Percentiles rank a stretch among this genome's conserved stretches.
Conservation (phyloP, 2,329 filamentous ascomycete genomes). For the Phialemonium atrogriseum region DNA sequence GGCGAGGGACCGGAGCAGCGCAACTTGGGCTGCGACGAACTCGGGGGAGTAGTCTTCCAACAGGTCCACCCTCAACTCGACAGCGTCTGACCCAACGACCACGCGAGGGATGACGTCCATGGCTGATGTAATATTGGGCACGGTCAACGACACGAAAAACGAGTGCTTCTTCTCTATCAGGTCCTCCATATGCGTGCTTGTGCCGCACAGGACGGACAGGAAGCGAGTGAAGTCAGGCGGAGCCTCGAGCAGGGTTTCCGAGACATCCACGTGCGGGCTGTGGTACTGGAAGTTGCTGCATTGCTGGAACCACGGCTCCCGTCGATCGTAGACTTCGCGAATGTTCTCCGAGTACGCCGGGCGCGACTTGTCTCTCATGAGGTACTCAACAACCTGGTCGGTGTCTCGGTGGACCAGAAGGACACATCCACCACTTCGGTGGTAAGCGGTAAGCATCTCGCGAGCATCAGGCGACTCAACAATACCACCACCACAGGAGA, state of each 20-base stretch:
- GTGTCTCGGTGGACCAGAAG: constrained; percentile 83
- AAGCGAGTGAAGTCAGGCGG: constrained; percentile 68
- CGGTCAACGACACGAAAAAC: constrained; percentile 88
- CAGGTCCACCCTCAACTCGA: constrained; percentile 89
- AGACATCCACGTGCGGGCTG: constrained; percentile 56
- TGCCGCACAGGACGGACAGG: constrained; percentile 59
- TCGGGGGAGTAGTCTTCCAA: constrained; percentile 68
- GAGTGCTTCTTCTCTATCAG: constrained; percentile 62
- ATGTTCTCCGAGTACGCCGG: constrained; percentile 92
- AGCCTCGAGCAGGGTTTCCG: constrained; percentile 29
- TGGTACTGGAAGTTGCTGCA: constrained; percentile 95
- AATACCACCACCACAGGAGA: constrained; percentile 90
- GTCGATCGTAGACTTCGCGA: constrained; percentile 79
- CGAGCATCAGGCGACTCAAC: constrained; percentile 80
- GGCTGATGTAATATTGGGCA: constrained; percentile 62
- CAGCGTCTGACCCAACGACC: constrained; percentile 80
- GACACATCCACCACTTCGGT: constrained; percentile 71
- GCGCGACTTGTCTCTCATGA: constrained; percentile 79
- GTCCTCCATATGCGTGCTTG: constrained; percentile 44
- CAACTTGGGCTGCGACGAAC: constrained; percentile 74
- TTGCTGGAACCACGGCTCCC: constrained; percentile 81
- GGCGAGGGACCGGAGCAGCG: constrained; percentile 64
- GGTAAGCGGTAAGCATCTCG: constrained; percentile 64
- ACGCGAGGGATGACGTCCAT: constrained; percentile 60
- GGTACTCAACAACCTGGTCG: constrained; percentile 78